These are phyloP conservation scores for Mortierella sp. DNA, from an alignment of 371 early-diverging fungal species.

Conservation along the genomic window DNA sequence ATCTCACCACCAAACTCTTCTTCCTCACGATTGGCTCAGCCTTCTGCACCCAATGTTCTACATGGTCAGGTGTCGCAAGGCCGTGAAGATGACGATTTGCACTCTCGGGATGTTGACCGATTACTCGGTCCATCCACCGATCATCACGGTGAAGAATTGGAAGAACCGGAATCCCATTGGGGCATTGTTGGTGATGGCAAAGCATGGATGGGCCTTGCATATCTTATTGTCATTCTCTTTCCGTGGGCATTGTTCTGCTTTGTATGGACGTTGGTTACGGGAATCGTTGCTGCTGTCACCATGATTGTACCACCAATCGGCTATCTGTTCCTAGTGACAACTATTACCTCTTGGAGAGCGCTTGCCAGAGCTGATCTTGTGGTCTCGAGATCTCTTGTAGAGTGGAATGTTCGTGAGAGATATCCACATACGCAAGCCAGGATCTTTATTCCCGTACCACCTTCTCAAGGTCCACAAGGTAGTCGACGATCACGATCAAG, in stretches of 20 bases:
- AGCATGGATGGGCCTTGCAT: slow-evolving; percentile 36
- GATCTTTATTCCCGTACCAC: slow-evolving; percentile 17
- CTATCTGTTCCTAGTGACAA: slow-evolving; percentile 23
- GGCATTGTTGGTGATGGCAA: slow-evolving; percentile 27
- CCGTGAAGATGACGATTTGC: slow-evolving; percentile 34
- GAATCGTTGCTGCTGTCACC: slow-evolving; percentile 14
- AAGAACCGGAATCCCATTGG: slow-evolving; percentile 32
- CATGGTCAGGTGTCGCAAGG: slow-evolving; percentile 32
- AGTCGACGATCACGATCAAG: background rate
- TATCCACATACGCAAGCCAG: slow-evolving; percentile 11
- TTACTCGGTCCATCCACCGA: slow-evolving; percentile 17
- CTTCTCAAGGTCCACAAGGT: background rate
- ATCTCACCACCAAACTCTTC: slow-evolving; percentile 2
- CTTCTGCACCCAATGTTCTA: slow-evolving; percentile 10
- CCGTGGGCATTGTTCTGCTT: slow-evolving; percentile 47
- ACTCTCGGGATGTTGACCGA: slow-evolving; percentile 39
- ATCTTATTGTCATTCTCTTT: slow-evolving; percentile 20
- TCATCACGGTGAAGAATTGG: background rate
- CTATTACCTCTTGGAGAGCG: slow-evolving; percentile 50
- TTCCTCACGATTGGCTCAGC: background rate
- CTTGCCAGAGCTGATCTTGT: slow-evolving; percentile 38
- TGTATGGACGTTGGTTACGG: slow-evolving; percentile 35
- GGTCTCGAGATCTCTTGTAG: slow-evolving; percentile 22
- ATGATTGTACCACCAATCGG: slow-evolving; percentile 49
- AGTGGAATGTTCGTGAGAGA: slow-evolving; percentile 13